Evolutionary conservation across 2,329 filamentous ascomycete genomes (phyloP).

Genomic region (Botrytis elliptica): DNA sequence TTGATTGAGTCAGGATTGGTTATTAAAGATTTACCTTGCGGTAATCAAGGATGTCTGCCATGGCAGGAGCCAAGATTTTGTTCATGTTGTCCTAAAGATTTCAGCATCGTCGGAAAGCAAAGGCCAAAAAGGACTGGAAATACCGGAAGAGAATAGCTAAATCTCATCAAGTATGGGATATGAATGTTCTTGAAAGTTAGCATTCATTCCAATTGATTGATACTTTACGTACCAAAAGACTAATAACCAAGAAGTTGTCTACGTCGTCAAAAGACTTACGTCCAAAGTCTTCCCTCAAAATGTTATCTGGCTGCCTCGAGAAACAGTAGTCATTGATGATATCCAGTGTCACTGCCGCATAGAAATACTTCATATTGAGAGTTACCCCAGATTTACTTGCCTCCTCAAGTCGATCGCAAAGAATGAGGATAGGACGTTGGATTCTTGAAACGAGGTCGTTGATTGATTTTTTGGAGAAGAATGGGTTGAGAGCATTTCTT

Average conservation of each 20-base stretch:
- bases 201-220: not conserved
- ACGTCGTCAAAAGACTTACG: slow-evolving; percentile 10
- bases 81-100: slow-evolving; percentile 7
- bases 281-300: slow-evolving; percentile 3
- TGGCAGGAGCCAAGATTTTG: slow-evolving; percentile 15
- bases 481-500: slow-evolving; percentile 24
- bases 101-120: not conserved
- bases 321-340: slow-evolving; percentile 23
- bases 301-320: slow-evolving; percentile 5
- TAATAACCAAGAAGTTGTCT: not conserved
- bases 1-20: not conserved
- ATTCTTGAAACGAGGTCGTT: not conserved
- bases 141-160: slow-evolving; percentile 6
- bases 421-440: slow-evolving; percentile 11
- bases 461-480: slow-evolving; percentile 26
- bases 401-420: not conserved
- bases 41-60: not conserved
- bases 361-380: slow-evolving; percentile 14
- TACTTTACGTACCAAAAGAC: slow-evolving; percentile 2
- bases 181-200: slow-evolving; percentile 1
- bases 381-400: not conserved
- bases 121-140: not conserved
- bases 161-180: slow-evolving; percentile 1
- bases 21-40: not conserved
- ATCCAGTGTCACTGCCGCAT: slow-evolving; percentile 1